Base-by-base conservation (phyloP, 352 stramenopile genomes). In the Phytophthora ramorum region DNA sequence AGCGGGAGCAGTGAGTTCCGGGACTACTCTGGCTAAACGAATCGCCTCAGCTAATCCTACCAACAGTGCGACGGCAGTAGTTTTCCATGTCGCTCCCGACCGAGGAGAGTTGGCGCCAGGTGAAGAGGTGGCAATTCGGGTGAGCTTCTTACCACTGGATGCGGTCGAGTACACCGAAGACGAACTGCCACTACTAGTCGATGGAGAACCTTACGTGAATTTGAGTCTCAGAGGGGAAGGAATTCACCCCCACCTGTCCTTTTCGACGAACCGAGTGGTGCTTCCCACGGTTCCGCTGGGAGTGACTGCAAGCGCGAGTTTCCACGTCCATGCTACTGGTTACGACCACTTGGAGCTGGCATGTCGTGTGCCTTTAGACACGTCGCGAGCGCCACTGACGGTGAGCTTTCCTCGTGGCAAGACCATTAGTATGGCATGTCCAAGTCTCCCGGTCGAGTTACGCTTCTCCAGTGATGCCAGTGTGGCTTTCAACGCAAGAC, bases 341-440 rank as follows among this genome's bases (percentile, higher is more conserved):
- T 98, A 97, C 70, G 92, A 97, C 19, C 85, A 96, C 56, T 66
- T 98, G 8, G 90, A 98, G 16, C 49, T 98, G 0, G 85, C 78
- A 8, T 91, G 97, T 57, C 79, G 89, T 4, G 49, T 96, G 12
- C 81, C 92, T 14, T 58, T 95, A 10, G 87, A 97, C 52, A 66
- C 91, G 0, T 63, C 85, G 1, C 88, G 90, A 32, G 84, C 95
- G 1, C 90, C 93, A 1, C 66, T 98, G 19, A 79, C 75, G 2
- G 71, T 98, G 2, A 52, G 83, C 0, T 98, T 98, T 67, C 96
- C 96, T 4, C 80, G 95, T 17, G 96, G 96, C 0, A 93, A 95
- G 10, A 81, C 85, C 16, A 49, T 98, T 41, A 93, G 90, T 32
- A 89, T 94, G 75, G 91, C 83, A 19, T 92, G 76, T 30, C 83